Evolutionary conservation across 768 basidiomycete genomes (phyloP).

Genomic region (Russula abietina): DNA sequence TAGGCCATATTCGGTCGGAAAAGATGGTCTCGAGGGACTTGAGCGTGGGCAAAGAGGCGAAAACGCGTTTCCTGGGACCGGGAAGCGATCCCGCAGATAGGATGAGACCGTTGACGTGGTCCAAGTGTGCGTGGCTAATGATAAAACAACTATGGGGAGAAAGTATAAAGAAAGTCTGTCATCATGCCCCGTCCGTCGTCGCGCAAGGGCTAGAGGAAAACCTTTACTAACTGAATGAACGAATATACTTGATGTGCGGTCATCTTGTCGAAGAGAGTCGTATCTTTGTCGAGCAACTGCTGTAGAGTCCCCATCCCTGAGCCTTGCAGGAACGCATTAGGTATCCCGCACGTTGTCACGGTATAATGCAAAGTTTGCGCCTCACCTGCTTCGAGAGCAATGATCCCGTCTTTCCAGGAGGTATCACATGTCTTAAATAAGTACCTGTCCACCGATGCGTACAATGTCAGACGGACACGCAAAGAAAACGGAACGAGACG

Average conservation of each 20-base stretch:
- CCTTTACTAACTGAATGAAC: slow-evolving; percentile 39
- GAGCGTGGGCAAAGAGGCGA: slow-evolving; percentile 54
- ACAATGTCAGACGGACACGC: slow-evolving; percentile 12
- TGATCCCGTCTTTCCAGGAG: slow-evolving; percentile 73
- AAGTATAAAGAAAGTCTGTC: background rate
- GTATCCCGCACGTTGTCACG: background rate
- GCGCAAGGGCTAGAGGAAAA: background rate
- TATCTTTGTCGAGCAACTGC: slow-evolving; percentile 50
- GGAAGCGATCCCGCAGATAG: slow-evolving; percentile 73
- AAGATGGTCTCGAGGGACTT: slow-evolving; percentile 68
- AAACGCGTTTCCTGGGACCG: slow-evolving; percentile 58
- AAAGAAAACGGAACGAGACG: slow-evolving; percentile 31
- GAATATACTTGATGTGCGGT: slow-evolving; percentile 48
- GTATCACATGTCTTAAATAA: slow-evolving; percentile 65
- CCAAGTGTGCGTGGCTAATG: slow-evolving; percentile 85
- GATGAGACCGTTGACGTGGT: slow-evolving; percentile 80
- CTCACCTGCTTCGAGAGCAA: slow-evolving; percentile 86
- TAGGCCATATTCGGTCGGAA: slow-evolving; percentile 78
- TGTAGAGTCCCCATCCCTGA: slow-evolving; percentile 79
- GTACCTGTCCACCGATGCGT: slow-evolving; percentile 50
- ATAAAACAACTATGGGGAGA: slow-evolving; percentile 58
- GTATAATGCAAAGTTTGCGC: slow-evolving; percentile 24
- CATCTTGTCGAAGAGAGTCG: slow-evolving; percentile 46
- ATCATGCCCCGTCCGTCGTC: background rate
- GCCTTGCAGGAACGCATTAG: slow-evolving; percentile 39